These are phyloP conservation scores for Amphibolis antarctica DNA, from an alignment of 106 monocot species.

Conservation along the genomic window DNA sequence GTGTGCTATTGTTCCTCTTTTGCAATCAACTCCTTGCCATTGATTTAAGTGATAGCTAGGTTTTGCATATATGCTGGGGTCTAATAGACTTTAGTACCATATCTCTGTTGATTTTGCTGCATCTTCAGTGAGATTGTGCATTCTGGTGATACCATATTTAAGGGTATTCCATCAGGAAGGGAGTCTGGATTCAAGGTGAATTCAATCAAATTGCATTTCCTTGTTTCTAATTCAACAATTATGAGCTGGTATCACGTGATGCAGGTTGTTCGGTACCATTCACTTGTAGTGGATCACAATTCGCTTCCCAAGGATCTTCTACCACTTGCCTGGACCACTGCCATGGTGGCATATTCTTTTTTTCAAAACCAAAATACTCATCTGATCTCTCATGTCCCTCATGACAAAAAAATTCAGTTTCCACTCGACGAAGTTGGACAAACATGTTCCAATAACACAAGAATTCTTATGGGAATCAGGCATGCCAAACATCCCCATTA, in stretches of 20 bases:
- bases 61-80: too few species aligned
- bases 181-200: slow-evolving; percentile 90
- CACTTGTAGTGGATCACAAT: slow-evolving; percentile 61
- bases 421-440: slow-evolving; percentile 7
- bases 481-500: slow-evolving; percentile 73
- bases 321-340: slow-evolving; percentile 75
- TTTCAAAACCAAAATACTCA: slow-evolving; percentile 27
- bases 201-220: neutral
- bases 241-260: neutral
- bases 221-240: neutral
- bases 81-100: neutral
- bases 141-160: slow-evolving; percentile 48
- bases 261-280: slow-evolving; percentile 96
- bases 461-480: slow-evolving; percentile 77
- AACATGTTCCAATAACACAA: slow-evolving; percentile 7
- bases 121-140: slow-evolving; percentile 84
- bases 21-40: too few species aligned
- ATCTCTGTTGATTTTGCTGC: neutral
- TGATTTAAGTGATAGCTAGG: too few species aligned
- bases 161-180: slow-evolving; percentile 74
- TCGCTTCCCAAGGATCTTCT: slow-evolving; percentile 74
- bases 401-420: slow-evolving; percentile 8
- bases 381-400: slow-evolving; percentile 4
- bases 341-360: slow-evolving; percentile 33
- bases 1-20: too few species aligned